Evolutionary conservation across 2,329 filamentous ascomycete genomes (phyloP).

Genomic region (Lithohypha guttulata): DNA sequence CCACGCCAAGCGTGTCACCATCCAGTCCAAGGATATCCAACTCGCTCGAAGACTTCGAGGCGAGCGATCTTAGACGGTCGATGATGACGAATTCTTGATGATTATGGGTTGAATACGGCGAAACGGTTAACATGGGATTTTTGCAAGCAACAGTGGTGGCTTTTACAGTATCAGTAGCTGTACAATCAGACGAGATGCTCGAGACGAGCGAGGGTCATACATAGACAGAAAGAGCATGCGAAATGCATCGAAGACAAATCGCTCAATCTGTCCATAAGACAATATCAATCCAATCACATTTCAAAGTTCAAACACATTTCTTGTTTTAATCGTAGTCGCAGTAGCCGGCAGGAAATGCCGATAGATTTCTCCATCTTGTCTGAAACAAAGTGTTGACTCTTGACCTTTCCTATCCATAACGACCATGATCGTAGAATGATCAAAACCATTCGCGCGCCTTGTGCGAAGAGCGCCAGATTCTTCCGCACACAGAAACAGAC

Average conservation of each 20-base stretch:
- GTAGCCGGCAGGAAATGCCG: too few species aligned
- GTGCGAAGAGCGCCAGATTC: background rate
- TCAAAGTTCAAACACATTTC: background rate
- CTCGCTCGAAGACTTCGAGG: slow-evolving; percentile 90
- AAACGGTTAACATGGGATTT: slow-evolving; percentile 5
- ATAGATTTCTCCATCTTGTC: too few species aligned
- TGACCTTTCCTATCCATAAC: too few species aligned
- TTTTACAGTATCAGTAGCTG: slow-evolving; percentile 5
- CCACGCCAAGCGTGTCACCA: slow-evolving; percentile 98
- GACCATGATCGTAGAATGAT: slow-evolving; percentile 6
- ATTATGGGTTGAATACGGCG: slow-evolving; percentile 7
- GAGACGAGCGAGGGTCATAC: background rate
- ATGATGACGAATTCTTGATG: slow-evolving; percentile 11
- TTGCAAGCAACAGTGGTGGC: background rate
- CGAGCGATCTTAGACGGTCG: slow-evolving; percentile 61
- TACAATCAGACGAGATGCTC: slow-evolving; percentile 4
- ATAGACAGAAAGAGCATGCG: slow-evolving; percentile 1
- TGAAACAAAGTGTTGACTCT: too few species aligned
- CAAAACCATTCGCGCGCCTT: background rate
- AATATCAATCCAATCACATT: slow-evolving; percentile 6
- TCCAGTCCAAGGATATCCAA: slow-evolving; percentile 90
- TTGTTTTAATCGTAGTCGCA: background rate
- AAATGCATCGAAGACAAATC: background rate
- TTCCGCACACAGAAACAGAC: background rate
- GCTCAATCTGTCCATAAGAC: slow-evolving; percentile 4